A percentile compares a stretch with the other conserved stretches of the same genome.
phyloP scores from a whole-genome alignment of 2,329 filamentous ascomycete genomes.

The Penicillium sp. region DNA sequence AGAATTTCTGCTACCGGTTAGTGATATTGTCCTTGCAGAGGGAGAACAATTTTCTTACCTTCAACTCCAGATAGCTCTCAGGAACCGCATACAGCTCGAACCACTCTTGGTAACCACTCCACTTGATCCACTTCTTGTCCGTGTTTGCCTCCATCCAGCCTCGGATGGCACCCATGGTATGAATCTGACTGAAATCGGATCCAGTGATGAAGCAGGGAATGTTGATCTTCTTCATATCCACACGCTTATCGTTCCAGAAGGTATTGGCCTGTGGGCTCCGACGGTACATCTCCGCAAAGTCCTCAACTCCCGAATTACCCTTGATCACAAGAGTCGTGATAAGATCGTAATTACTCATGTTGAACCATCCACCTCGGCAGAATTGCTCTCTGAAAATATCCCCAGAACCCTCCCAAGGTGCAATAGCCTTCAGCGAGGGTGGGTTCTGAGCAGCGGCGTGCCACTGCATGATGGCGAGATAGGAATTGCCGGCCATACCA shows the following conservation, averaged over 20 bases:
- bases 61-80: conserved; percentile 44
- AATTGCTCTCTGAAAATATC: conserved; percentile 57
- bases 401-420: conserved; percentile 53
- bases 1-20: conserved; percentile 40
- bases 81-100: conserved; percentile 49
- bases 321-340: conserved; percentile 49
- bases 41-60: background rate
- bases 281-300: conserved; percentile 52
- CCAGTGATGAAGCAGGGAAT: conserved; percentile 44
- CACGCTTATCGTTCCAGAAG: conserved; percentile 48
- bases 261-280: conserved; percentile 40
- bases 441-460: conserved; percentile 51
- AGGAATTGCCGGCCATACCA: conserved; percentile 54
- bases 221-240: conserved; percentile 43
- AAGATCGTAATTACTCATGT: conserved; percentile 50
- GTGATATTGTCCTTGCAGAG: background rate
- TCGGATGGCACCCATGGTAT: conserved; percentile 46
- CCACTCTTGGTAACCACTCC: conserved; percentile 52
- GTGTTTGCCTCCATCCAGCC: conserved; percentile 46
- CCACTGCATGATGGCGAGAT: conserved; percentile 52
- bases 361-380: conserved; percentile 48
- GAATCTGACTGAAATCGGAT: conserved; percentile 41
- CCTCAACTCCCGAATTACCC: conserved; percentile 44
- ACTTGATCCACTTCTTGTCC: conserved; percentile 53
- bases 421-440: conserved; percentile 34